Evolutionary conservation across 768 basidiomycete species (phyloP).

Genomic region (Xerocomellus chrysenteron): DNA sequence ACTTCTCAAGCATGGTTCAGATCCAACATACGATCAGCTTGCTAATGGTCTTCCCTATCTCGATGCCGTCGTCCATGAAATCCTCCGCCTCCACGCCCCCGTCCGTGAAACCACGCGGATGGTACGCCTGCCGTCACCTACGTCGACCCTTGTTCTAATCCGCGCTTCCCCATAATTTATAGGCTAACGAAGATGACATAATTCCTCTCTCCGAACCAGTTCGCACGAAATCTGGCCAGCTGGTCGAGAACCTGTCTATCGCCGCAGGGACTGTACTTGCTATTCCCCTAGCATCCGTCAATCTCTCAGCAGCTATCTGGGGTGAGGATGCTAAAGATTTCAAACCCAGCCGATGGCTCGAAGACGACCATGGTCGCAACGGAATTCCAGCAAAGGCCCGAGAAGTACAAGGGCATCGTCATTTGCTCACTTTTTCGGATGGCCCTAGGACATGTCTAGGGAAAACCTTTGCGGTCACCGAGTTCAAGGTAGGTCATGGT

Average conservation of each 20-base stretch:
- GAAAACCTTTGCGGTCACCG: constrained; percentile 45
- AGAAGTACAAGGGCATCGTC: constrained; percentile 48
- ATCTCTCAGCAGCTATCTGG: constrained; percentile 55
- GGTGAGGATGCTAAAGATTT: constrained; percentile 58
- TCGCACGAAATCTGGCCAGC: constrained; percentile 41
- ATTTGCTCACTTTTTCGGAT: constrained; percentile 51
- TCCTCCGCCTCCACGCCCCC: constrained; percentile 45
- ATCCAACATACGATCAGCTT: constrained; percentile 57
- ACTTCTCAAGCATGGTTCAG: constrained; percentile 40
- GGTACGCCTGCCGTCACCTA: not conserved
- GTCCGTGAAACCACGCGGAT: constrained; percentile 20
- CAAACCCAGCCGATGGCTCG: constrained; percentile 64
- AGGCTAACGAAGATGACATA: constrained; percentile 54
- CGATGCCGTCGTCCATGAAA: constrained; percentile 49
- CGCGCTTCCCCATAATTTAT: not conserved
- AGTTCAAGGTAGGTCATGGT: constrained; percentile 31
- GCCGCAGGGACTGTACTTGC: constrained; percentile 46
- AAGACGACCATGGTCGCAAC: constrained; percentile 12
- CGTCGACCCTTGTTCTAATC: not conserved
- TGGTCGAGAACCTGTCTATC: constrained; percentile 40
- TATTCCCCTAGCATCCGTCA: constrained; percentile 46
- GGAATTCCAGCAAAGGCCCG: constrained; percentile 31
- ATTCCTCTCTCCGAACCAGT: constrained; percentile 56
- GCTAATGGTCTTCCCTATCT: constrained; percentile 52
- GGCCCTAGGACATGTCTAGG: constrained; percentile 53